Percentiles rank a stretch among this genome's conserved stretches.
These are phyloP conservation scores for Spathaspora hagerdaliae DNA, from an alignment of 805 yeast species.

Conservation along the genomic window DNA sequence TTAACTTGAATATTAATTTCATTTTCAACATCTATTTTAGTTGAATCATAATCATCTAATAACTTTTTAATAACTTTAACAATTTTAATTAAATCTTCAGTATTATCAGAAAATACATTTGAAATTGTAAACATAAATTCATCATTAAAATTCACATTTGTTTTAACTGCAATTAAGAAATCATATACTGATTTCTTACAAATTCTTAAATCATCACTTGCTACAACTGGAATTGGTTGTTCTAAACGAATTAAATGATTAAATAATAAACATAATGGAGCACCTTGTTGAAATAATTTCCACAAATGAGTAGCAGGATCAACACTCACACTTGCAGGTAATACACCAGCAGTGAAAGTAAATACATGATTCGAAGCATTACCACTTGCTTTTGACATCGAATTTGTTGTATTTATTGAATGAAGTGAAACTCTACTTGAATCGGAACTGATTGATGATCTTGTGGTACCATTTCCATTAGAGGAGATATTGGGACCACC, in stretches of 20 bases:
- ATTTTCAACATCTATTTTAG: conserved; percentile 2
- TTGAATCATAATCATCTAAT: conserved; percentile 25
- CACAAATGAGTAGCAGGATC: conserved; percentile 94
- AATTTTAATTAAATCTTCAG: conserved; percentile 73
- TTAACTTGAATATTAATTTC: conserved; percentile 17
- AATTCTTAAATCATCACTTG: conserved; percentile 75
- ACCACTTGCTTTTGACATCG: conserved; percentile 8
- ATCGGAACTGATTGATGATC: not conserved
- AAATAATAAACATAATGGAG: conserved; percentile 83
- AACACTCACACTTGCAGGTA: conserved; percentile 67
- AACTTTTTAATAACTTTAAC: conserved; percentile 67
- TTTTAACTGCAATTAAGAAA: conserved; percentile 81
- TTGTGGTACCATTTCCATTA: not conserved
- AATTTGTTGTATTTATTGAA: not conserved
- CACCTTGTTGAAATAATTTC: conserved; percentile 86
- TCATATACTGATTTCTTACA: conserved; percentile 89
- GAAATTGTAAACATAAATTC: conserved; percentile 86
- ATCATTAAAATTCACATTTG: conserved; percentile 68
- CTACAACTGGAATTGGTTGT: conserved; percentile 53
- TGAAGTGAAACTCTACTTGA: not conserved
- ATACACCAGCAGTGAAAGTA: conserved; percentile 73
- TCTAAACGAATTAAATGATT: conserved; percentile 50
- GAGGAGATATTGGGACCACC: not conserved
- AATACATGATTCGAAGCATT: conserved; percentile 33
- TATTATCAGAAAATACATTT: conserved; percentile 78